Evolutionary conservation across 2,329 filamentous ascomycete genomes (phyloP).

Genomic region (Eutypella sp.): DNA sequence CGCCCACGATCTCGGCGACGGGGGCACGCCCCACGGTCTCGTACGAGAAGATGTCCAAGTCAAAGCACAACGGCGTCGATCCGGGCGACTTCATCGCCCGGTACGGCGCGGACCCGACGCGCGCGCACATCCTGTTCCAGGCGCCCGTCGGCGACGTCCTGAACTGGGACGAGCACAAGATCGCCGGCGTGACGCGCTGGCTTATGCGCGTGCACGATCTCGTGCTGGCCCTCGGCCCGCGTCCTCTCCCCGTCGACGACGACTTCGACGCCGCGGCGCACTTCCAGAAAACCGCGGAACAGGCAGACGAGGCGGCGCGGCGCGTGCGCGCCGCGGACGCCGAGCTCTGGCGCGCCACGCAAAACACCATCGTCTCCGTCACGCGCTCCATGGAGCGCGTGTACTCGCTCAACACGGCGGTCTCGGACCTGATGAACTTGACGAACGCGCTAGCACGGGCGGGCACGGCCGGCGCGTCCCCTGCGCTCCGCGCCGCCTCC

Average conservation of each 20-base stretch:
- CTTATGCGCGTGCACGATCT: constrained; percentile 62
- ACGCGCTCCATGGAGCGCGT: constrained; percentile 65
- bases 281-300: constrained; percentile 31
- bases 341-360: constrained; percentile 59
- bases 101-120: constrained; percentile 77
- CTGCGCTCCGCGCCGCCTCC: constrained; percentile 43
- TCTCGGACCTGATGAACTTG: constrained; percentile 77
- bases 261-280: constrained; percentile 27
- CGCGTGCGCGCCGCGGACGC: constrained; percentile 39
- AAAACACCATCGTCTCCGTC: constrained; percentile 62
- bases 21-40: constrained; percentile 55
- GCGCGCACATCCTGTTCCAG: constrained; percentile 85
- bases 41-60: constrained; percentile 94
- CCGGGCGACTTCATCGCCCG: constrained; percentile 66
- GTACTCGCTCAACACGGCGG: constrained; percentile 74
- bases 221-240: constrained; percentile 33
- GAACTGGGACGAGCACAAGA: constrained; percentile 83
- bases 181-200: constrained; percentile 78
- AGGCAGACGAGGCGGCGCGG: constrained; percentile 15
- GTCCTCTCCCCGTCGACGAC: constrained; percentile 4
- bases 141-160: constrained; percentile 79
- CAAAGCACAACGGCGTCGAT: constrained; percentile 87
- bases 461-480: constrained; percentile 33
- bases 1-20: constrained; percentile 58
- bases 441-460: constrained; percentile 62